Evolutionary conservation across 495 filamentous ascomycete genomes (phyloP).

Genomic region (Trichoderma reesei): DNA sequence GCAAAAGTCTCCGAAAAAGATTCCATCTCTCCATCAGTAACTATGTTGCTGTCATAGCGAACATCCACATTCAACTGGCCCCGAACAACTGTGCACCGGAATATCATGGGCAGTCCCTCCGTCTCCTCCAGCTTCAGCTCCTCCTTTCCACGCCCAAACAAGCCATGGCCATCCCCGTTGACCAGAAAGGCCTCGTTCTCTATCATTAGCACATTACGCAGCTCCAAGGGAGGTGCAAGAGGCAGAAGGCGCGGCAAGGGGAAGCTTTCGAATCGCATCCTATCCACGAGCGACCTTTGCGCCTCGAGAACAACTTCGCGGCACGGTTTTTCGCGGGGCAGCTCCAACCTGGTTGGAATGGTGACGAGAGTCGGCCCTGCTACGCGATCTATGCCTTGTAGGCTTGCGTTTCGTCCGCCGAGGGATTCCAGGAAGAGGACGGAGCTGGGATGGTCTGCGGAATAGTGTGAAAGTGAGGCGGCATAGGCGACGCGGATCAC

Average conservation of each 20-base stretch:
- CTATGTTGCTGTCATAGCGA: background rate
- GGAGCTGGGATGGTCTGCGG: background rate
- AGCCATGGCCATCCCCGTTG: background rate
- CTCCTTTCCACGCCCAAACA: background rate
- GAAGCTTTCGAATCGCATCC: background rate
- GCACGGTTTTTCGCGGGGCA: background rate
- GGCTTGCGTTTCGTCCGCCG: background rate
- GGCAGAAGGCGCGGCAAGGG: background rate
- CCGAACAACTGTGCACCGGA: background rate
- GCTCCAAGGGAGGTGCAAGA: background rate
- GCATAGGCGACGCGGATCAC: background rate
- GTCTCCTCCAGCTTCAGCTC: background rate
- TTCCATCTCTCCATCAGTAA: background rate
- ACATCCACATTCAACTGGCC: background rate
- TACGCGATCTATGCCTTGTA: background rate
- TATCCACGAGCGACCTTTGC: background rate
- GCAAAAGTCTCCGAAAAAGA: background rate
- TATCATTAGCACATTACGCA: background rate
- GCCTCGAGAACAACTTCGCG: background rate
- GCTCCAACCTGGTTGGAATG: background rate
- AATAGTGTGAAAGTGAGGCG: background rate
- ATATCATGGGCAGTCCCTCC: background rate
- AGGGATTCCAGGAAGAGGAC: background rate
- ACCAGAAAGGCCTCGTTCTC: background rate
- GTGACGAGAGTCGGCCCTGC: background rate